phyloP scores from a whole-genome alignment of 306 rosid genomes.

The Quercus glauca region DNA sequence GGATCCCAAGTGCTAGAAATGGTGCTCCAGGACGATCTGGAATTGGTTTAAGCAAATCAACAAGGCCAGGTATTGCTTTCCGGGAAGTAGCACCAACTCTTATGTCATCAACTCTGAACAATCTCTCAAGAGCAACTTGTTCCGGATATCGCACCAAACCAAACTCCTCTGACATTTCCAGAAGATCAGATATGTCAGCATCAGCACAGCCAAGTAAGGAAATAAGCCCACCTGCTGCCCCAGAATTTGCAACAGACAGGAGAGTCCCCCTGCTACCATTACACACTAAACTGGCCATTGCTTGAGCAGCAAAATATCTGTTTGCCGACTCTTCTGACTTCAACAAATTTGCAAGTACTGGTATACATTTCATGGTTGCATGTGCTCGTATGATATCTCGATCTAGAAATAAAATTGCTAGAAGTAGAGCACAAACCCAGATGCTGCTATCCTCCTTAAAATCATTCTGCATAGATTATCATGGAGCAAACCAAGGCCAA shows the following conservation, averaged over 20 bases:
- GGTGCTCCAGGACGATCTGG: constrained; percentile 99
- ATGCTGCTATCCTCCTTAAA: constrained; percentile 86
- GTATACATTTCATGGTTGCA: constrained; percentile 77
- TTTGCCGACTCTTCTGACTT: constrained; percentile 80
- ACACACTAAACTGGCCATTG: constrained; percentile 89
- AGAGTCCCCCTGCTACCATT: constrained; percentile 99
- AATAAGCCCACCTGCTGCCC: constrained; percentile 95
- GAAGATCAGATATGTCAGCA: constrained; percentile 81
- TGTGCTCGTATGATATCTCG: constrained; percentile 94
- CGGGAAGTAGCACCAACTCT: constrained; percentile 95
- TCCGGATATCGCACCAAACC: constrained; percentile 84
- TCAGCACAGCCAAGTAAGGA: constrained; percentile 96
- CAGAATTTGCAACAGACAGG: constrained; percentile 93
- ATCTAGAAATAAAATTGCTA: constrained; percentile 87
- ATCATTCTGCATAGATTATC: constrained; percentile 59
- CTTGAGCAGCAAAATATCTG: constrained; percentile 96
- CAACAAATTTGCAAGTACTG: constrained; percentile 77
- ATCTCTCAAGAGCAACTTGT: constrained; percentile 92
- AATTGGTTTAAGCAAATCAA: constrained; percentile 97
- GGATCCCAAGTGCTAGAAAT: constrained; percentile 82
- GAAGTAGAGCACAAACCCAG: constrained; percentile 83
- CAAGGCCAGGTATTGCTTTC: constrained; percentile 94
- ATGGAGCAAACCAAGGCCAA: constrained; percentile 22
- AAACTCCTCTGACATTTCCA: constrained; percentile 91
- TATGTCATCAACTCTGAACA: constrained; percentile 97